Base-by-base conservation (phyloP, 2,329 filamentous ascomycete species). In the Volutella citrinella region DNA sequence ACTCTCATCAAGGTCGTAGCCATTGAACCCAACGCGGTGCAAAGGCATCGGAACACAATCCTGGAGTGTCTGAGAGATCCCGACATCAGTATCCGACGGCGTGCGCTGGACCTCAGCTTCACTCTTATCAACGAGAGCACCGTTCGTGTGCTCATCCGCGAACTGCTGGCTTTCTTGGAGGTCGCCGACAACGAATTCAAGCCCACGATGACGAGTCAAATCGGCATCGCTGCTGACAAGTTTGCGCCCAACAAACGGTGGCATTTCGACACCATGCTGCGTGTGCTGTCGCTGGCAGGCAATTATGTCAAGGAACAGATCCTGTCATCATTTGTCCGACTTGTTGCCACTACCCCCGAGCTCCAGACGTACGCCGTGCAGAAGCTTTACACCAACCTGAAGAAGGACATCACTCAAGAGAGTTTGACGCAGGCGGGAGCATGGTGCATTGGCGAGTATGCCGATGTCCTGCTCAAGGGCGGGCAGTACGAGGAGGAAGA, bases 141-240 rank as follows among this genome's bases (percentile, higher is more conserved):
- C 53, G 89, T 98, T 21, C 82, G 93, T 23, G 87, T 97, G 5
- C 74, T 98, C 23, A 93, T 98, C 40, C 74, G 94, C 44, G 94
- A 98, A 59, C 72, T 98, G 24, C 73, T 98, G 26, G 89, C 93
- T 7, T 98, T 98, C 73, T 66, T 98, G 38, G 93, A 98, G 61
- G 89, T 95, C 32, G 91, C 94, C 34, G 93, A 98, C 55, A 95
- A 94, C 47, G 93, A 98, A 62, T 98, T 98, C 70, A 98, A 98
- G 68, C 87, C 93, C 7, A 87, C 88, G 33, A 96, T 98, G 90
- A 98, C 93, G 3, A 93, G 84, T 33, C 93, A 98, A 57, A 98
- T 98, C 59, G 93, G 93, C 16, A 88, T 98, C 52, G 93, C 94
- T 10, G 93, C 94, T 7, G 93, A 98, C 62, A 82, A 91, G 47